A percentile compares a stretch with the other conserved stretches of the same genome.
Conservation (phyloP, 805 yeast species). For the Alloascoidea africana region DNA sequence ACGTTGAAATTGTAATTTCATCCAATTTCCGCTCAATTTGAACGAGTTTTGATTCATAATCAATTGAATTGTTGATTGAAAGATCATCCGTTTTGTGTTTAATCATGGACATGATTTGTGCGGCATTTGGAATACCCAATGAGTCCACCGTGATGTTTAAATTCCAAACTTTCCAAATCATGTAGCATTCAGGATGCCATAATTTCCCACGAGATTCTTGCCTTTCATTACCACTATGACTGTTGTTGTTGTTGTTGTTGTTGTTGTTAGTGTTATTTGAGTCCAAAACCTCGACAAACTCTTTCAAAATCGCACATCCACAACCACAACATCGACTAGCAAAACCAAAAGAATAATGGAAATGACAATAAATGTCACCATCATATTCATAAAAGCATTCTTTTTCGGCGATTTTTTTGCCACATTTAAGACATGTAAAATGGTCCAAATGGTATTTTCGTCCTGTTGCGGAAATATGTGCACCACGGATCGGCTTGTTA, state of each 20-base stretch:
- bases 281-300: conserved; percentile 83
- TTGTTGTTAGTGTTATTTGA: too few species aligned
- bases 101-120: too few species aligned
- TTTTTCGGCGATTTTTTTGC: conserved; percentile 73
- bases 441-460: conserved; percentile 90
- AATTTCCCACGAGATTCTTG: conserved; percentile 85
- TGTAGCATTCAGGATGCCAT: conserved; percentile 99
- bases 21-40: too few species aligned
- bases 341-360: conserved; percentile 72
- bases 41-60: too few species aligned
- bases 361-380: conserved; percentile 74
- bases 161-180: conserved; percentile 95
- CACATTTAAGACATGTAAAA: conserved; percentile 81
- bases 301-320: conserved; percentile 78
- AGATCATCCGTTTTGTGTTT: too few species aligned
- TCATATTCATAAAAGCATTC: conserved; percentile 88
- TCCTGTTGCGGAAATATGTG: conserved; percentile 87
- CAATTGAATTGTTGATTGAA: too few species aligned
- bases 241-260: too few species aligned
- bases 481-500: conserved; percentile 73
- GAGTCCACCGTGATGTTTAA: too few species aligned
- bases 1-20: too few species aligned
- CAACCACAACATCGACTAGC: conserved; percentile 94
- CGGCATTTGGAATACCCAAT: too few species aligned
- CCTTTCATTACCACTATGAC: too few species aligned